Conservation (phyloP, 768 basidiomycete genomes). For the Collybia mongolica region DNA sequence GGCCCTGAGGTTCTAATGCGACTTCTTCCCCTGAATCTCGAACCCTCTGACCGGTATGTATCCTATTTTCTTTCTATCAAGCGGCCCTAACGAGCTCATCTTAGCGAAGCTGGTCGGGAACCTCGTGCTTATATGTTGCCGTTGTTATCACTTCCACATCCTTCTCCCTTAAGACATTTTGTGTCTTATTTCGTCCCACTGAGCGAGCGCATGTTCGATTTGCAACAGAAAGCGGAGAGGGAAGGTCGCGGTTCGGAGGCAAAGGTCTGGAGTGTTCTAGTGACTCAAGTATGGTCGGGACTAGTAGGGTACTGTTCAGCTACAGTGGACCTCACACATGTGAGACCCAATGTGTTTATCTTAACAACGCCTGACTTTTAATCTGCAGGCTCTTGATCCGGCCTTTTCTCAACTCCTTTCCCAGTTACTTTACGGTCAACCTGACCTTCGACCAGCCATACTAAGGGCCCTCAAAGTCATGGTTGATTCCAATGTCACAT, state of each 20-base stretch:
- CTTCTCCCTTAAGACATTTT: constrained; percentile 83
- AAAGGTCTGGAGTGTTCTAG: constrained; percentile 93
- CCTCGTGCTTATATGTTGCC: constrained; percentile 93
- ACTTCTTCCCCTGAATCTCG: constrained; percentile 81
- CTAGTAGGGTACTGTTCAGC: constrained; percentile 89
- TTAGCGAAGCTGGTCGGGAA: constrained; percentile 68
- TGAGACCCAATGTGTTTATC: constrained; percentile 24
- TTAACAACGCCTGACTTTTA: constrained; percentile 6
- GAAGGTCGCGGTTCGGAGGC: constrained; percentile 78
- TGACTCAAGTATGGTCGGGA: constrained; percentile 92
- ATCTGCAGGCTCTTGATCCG: constrained; percentile 61
- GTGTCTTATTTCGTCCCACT: constrained; percentile 89
- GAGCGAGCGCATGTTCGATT: constrained; percentile 89
- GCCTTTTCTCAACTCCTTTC: constrained; percentile 76
- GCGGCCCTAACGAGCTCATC: neutral
- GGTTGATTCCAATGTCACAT: constrained; percentile 73
- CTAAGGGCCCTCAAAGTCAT: constrained; percentile 79
- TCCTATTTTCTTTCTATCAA: neutral
- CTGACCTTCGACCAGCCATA: constrained; percentile 77
- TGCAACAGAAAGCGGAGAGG: constrained; percentile 77
- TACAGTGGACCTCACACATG: constrained; percentile 71
- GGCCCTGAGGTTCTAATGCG: constrained; percentile 81
- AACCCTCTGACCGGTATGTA: constrained; percentile 73
- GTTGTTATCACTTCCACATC: constrained; percentile 76
- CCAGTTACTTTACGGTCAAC: constrained; percentile 89